Evolutionary conservation across 2,329 filamentous ascomycete genomes (phyloP).

Genomic region (Aspergillus ochraceus): DNA sequence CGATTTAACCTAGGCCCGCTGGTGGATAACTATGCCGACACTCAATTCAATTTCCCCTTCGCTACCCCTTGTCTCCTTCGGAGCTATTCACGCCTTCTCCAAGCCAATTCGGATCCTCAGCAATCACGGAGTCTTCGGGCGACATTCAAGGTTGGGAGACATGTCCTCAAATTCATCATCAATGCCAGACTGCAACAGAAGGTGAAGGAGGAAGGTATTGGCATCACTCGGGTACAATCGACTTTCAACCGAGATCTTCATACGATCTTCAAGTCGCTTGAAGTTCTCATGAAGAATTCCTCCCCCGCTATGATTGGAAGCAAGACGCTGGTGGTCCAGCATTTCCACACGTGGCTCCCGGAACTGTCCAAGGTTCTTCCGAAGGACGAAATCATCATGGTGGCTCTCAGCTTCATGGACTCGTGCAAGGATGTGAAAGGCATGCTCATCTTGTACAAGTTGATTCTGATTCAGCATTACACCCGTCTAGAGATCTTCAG

Average conservation of each 20-base stretch:
- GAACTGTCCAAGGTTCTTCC: slow-evolving; percentile 76
- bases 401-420: slow-evolving; percentile 91
- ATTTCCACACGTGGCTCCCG: slow-evolving; percentile 97
- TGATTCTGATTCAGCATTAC: slow-evolving; percentile 91
- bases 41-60: slow-evolving; percentile 87
- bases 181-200: slow-evolving; percentile 84
- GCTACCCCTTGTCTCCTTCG: slow-evolving; percentile 84
- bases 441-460: slow-evolving; percentile 86
- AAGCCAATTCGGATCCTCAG: slow-evolving; percentile 78
- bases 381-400: slow-evolving; percentile 82
- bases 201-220: slow-evolving; percentile 83
- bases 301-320: slow-evolving; percentile 86
- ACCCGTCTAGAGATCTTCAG: slow-evolving; percentile 79
- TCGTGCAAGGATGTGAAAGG: slow-evolving; percentile 85
- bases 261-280: slow-evolving; percentile 84
- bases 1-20: slow-evolving; percentile 88
- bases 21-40: slow-evolving; percentile 88
- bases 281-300: slow-evolving; percentile 83
- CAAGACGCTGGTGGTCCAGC: slow-evolving; percentile 91
- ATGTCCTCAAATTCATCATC: slow-evolving; percentile 92
- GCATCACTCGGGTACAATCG: slow-evolving; percentile 69
- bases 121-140: slow-evolving; percentile 81
- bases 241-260: slow-evolving; percentile 82
- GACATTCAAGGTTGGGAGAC: slow-evolving; percentile 90
- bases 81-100: slow-evolving; percentile 80